Evolutionary conservation across 768 basidiomycete species (phyloP), one percentile per base, ranked within the genome.

Genomic region (Psilocybe cyanescens): DNA sequence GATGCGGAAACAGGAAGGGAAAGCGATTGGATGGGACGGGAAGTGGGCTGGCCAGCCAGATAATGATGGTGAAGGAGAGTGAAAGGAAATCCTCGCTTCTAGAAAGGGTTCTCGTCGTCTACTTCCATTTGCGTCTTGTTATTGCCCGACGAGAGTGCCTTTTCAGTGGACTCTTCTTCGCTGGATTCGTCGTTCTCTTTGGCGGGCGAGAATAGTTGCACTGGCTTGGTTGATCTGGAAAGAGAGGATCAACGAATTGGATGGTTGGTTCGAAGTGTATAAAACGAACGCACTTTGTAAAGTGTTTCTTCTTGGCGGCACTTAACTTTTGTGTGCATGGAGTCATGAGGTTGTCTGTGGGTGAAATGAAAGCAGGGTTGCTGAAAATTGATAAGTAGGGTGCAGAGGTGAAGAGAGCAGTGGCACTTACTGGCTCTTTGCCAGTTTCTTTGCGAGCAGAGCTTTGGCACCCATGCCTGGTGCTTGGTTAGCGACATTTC

Each of bases 291-390:
- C 65, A 97, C 97, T 94, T 97, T 60, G 75, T 79, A 72, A 97
- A 99, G 70, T 94, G 94, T 76, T 94, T 94, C 83, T 97, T 95
- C 83, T 87, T 96, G 3, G 91, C 90, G 16, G 91, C 92, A 53
- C 82, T 90, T 55, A 99, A 83, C 75, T 98, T 99, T 76, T 95
- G 91, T 5, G 95, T 92, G 72, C 87, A 88, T 3, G 97, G 97
- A 2, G 95, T 97, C 83, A 98, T 87, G 75, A 99, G 82, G 72
- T 91, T 93, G 75, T 99, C 97, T 8, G 97, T 97, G 2, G 97
- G 97, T 16, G 97, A 98, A 69, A 96, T 81, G 71, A 86, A 94
- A 35, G 86, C 86, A 19, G 93, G 90, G 74, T 97, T 97, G 73
- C 94, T 95, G 72, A 60, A 55, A 57, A 50, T 51, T 45, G 49